Evolutionary conservation across 2,329 filamentous ascomycete species (phyloP), one percentile per base, ranked within the genome.

Genomic region (Metarhizium album): DNA sequence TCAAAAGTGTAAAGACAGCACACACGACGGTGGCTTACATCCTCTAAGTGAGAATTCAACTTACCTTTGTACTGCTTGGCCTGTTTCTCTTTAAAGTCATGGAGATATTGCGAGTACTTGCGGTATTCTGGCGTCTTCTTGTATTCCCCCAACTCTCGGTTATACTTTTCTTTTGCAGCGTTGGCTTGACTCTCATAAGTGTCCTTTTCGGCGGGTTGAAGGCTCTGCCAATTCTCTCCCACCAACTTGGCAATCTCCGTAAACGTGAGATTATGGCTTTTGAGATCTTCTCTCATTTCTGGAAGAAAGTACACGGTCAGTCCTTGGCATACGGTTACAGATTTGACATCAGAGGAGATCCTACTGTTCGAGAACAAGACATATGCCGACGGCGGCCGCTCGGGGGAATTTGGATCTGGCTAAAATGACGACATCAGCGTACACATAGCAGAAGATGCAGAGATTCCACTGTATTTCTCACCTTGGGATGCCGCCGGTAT

Each of bases 301-400:
- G 56, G 3, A 46, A 18, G 13, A 9, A 46, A n/a, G 6, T n/a
- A 18, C 42, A n/a, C 11, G 20, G 38, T 54, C 42, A 51, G 49
- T 31, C 23, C 13, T 3, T 13, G 24, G 16, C n/a, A 40, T n/a
- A 20, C 8, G 29, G 31, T 31, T 20, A 33, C n/a, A 18, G 14
- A 27, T 11, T 45, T 16, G 18, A 6, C 31, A 45, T 48, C 18
- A 42, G 22, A 35, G n/a, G 18, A 6, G 27, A 31, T 74, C 83
- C 71, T 67, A 87, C 84, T 87, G 59, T 91, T 91, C 1, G 87
- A 90, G 61, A 93, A 93, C 16, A 91, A 78, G 13, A 91, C 87
- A 67, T 91, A 91, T 47, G 87, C 87, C 4, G 87, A 91, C 0
- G 86, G 85, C 1, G 87, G 86, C 23, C 87, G 75, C 61, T 90